Percentiles rank a stretch among this genome's conserved stretches.
Evolutionary conservation across 495 filamentous ascomycete species (phyloP).

Genomic region (Xylaria palmicola): DNA sequence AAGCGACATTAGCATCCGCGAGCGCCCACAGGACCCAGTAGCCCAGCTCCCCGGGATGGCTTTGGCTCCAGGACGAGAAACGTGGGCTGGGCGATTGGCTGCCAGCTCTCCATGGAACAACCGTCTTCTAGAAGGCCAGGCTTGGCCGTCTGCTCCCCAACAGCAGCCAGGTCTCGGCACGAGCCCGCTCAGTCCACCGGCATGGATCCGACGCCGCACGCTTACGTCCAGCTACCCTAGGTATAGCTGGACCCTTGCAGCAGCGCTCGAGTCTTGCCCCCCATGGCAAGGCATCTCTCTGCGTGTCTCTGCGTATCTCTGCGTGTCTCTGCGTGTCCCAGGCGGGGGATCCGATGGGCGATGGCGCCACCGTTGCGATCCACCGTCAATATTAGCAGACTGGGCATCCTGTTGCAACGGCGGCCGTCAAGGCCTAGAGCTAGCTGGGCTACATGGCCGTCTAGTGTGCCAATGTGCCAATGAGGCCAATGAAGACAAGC

Average conservation of each 20-base stretch:
- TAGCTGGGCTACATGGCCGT: not conserved
- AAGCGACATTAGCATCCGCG: too few relatives aligned
- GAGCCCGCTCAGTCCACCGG: not conserved
- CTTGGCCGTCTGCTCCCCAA: constrained; percentile 1
- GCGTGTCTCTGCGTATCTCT: too few relatives aligned
- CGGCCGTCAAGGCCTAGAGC: too few relatives aligned
- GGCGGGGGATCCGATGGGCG: not conserved
- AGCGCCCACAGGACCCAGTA: not conserved
- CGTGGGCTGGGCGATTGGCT: constrained; percentile 12
- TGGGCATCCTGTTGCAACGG: not conserved
- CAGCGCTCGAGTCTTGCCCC: too few relatives aligned
- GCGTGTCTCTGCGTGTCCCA: too few relatives aligned
- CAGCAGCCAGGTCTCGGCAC: constrained; percentile 1
- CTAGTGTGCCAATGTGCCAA: not conserved
- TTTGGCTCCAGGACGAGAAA: not conserved
- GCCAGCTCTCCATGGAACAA: not conserved
- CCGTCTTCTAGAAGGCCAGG: not conserved
- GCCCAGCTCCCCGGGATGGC: not conserved
- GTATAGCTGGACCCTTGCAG: not conserved
- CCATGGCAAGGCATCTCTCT: too few relatives aligned
- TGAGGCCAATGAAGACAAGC: not conserved
- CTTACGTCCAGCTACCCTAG: not conserved
- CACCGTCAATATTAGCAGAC: not conserved
- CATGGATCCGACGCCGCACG: not conserved
- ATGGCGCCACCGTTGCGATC: not conserved